Conservation (phyloP, 2,329 filamentous ascomycete genomes). For the Plenodomus tracheiphilus region DNA sequence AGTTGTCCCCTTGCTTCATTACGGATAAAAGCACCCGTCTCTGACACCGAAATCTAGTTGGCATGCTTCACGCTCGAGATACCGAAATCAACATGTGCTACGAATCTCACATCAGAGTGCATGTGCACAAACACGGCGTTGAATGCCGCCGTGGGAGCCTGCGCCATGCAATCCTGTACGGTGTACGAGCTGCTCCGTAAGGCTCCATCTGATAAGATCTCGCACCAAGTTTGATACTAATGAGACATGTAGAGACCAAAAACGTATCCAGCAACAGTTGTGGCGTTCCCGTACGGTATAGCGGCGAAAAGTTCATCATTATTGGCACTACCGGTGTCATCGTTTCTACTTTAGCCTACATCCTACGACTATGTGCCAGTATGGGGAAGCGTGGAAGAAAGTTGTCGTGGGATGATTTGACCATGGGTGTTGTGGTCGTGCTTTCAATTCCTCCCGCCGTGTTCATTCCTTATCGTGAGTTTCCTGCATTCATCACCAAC, state of each 20-base stretch:
- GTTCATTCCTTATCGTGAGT: conserved; percentile 14
- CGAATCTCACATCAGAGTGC: conserved; percentile 44
- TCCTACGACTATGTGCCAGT: conserved; percentile 41
- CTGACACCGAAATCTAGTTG: conserved; percentile 16
- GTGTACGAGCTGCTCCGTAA: conserved; percentile 41
- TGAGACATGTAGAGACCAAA: conserved; percentile 33
- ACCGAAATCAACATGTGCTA: conserved; percentile 42
- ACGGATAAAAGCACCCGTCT: background rate
- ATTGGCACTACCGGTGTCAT: conserved; percentile 34
- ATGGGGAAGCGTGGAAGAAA: conserved; percentile 37
- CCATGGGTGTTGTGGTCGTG: conserved; percentile 45
- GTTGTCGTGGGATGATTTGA: conserved; percentile 45
- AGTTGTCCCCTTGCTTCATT: background rate
- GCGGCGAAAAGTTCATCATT: conserved; percentile 31
- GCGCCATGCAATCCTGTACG: conserved; percentile 41
- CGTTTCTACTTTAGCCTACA: conserved; percentile 37
- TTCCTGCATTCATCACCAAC: background rate
- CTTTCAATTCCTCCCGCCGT: conserved; percentile 25
- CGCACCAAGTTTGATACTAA: background rate
- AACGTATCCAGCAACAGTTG: conserved; percentile 45
- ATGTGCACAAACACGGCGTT: conserved; percentile 45
- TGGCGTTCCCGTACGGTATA: conserved; percentile 40
- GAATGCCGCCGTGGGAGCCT: conserved; percentile 36
- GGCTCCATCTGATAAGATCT: background rate
- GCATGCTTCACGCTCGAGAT: conserved; percentile 25